Percentiles rank a stretch among this genome's conserved stretches.
Evolutionary conservation across 352 stramenopile species (phyloP).

Genomic region (Elongisporangium undulatum): DNA sequence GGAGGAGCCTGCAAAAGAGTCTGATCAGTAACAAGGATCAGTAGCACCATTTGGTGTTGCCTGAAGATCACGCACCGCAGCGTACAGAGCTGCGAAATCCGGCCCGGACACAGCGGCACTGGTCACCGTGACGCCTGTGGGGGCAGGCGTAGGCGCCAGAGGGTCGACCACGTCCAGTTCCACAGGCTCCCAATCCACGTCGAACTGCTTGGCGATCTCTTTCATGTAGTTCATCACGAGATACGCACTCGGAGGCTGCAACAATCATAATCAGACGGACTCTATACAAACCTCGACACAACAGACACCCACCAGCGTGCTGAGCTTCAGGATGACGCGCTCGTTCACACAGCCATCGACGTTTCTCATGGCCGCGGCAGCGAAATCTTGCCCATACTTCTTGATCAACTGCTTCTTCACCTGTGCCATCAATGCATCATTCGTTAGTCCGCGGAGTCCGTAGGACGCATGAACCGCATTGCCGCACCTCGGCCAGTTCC

Average conservation of each 20-base stretch:
- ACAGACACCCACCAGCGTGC: slow-evolving; percentile 52
- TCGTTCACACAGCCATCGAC: slow-evolving; percentile 89
- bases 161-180: slow-evolving; percentile 71
- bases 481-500: slow-evolving; percentile 83
- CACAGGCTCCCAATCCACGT: slow-evolving; percentile 92
- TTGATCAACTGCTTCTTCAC: slow-evolving; percentile 87
- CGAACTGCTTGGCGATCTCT: slow-evolving; percentile 93
- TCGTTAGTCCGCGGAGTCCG: background rate
- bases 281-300: background rate
- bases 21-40: slow-evolving; percentile 3
- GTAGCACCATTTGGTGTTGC: background rate
- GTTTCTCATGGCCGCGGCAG: slow-evolving; percentile 77
- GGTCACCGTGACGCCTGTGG: slow-evolving; percentile 80
- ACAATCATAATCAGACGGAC: background rate
- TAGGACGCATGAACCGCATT: background rate
- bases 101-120: slow-evolving; percentile 82
- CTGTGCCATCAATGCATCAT: slow-evolving; percentile 11
- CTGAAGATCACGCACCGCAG: slow-evolving; percentile 30
- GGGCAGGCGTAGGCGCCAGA: slow-evolving; percentile 86
- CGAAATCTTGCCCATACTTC: slow-evolving; percentile 89
- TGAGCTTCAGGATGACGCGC: slow-evolving; percentile 92
- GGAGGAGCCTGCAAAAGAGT: slow-evolving; percentile 30
- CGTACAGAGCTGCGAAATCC: slow-evolving; percentile 69
- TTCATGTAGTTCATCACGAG: slow-evolving; percentile 96
- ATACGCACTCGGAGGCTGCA: slow-evolving; percentile 89